Evolutionary conservation across 2,329 filamentous ascomycete genomes (phyloP).

Genomic region (Fusarium ambrosium): DNA sequence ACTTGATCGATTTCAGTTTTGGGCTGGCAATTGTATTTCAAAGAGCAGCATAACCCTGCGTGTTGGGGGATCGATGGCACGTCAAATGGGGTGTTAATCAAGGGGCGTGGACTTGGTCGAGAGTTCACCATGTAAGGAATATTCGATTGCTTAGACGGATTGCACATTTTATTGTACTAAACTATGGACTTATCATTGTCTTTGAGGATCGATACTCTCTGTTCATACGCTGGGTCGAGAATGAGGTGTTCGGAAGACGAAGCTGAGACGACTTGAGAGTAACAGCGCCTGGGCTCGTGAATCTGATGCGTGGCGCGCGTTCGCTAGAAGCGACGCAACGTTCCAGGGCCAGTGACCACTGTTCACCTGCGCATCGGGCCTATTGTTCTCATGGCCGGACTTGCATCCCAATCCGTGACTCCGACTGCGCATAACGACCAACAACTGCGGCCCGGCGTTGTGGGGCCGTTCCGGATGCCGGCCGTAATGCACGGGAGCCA

Average conservation of each 20-base stretch:
- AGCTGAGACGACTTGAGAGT: neutral
- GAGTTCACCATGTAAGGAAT: conserved; percentile 38
- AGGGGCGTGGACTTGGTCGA: conserved; percentile 22
- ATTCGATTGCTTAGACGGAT: conserved; percentile 43
- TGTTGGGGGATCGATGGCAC: conserved; percentile 1
- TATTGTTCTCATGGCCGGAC: neutral
- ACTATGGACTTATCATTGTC: neutral
- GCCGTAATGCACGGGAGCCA: neutral
- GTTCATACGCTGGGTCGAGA: neutral
- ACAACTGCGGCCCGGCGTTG: conserved; percentile 16
- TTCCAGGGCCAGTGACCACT: neutral
- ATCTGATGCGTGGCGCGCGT: neutral
- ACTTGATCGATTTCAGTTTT: conserved; percentile 44
- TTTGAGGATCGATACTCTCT: neutral
- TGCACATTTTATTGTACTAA: conserved; percentile 24
- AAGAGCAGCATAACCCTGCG: conserved; percentile 31
- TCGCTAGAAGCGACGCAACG: neutral
- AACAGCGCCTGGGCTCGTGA: neutral
- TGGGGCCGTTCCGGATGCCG: conserved; percentile 35
- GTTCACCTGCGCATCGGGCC: neutral
- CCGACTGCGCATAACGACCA: neutral
- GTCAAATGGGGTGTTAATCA: conserved; percentile 29
- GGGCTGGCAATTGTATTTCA: conserved; percentile 45
- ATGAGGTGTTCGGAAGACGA: neutral
- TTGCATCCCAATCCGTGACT: neutral